These are phyloP conservation scores for Cucurbita pepo DNA, from an alignment of 306 rosid species.

Conservation along the genomic window DNA sequence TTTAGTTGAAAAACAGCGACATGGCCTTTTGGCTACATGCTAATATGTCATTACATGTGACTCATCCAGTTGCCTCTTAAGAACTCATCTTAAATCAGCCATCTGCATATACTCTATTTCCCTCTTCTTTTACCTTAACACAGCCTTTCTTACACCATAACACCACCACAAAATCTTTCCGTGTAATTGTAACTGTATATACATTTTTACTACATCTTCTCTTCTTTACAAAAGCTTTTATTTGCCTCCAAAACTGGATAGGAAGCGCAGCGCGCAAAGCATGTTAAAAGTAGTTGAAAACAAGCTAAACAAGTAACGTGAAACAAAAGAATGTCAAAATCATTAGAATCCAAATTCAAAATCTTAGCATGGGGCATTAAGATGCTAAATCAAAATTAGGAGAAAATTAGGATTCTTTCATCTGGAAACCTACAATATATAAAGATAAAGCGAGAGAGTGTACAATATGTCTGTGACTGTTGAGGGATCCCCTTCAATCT, in stretches of 20 bases:
- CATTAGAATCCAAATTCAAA: no score
- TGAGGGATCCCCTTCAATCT: neutral
- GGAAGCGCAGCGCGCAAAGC: no score
- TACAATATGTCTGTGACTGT: neutral
- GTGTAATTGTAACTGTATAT: neutral
- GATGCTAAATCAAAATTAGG: no score
- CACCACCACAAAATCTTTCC: neutral
- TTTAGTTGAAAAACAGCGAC: constrained; percentile 5
- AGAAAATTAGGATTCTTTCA: no score
- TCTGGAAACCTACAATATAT: no score
- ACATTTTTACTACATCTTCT: neutral
- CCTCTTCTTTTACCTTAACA: neutral
- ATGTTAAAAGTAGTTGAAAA: no score
- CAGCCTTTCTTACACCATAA: neutral
- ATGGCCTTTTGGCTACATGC: constrained; percentile 10
- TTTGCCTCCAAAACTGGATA: neutral
- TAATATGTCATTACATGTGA: constrained; percentile 13
- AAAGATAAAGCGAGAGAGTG: neutral
- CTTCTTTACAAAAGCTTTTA: neutral
- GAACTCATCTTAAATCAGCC: neutral
- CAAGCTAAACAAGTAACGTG: no score
- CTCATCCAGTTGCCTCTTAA: constrained; percentile 9
- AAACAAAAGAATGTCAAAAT: no score
- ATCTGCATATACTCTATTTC: neutral
- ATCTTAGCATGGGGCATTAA: no score